phyloP scores from a whole-genome alignment of 257 asterid genomes.

The Solanum piurae region DNA sequence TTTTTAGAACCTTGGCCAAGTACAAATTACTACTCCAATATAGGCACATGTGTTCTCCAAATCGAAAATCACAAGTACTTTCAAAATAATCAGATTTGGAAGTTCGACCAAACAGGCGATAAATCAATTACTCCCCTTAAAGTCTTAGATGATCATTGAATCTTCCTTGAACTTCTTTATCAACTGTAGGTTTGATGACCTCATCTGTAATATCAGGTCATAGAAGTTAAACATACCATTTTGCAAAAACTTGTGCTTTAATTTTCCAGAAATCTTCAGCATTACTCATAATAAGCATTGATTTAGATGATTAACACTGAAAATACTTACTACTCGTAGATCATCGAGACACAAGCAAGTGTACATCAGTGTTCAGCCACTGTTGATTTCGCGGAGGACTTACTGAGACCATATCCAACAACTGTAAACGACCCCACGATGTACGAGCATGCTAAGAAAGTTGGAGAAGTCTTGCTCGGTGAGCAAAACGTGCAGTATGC shows the following conservation, averaged over 20 bases:
- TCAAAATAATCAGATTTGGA: background rate
- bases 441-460: constrained; percentile 52
- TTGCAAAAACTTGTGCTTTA: background rate
- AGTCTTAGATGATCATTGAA: background rate
- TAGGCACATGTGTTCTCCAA: background rate
- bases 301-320: background rate
- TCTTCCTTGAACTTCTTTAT: background rate
- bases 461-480: constrained; percentile 57
- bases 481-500: constrained; percentile 20
- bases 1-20: background rate
- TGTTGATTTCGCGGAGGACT: constrained; percentile 52
- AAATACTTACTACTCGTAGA: constrained; percentile 17
- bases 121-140: background rate
- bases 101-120: background rate
- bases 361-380: constrained; percentile 55
- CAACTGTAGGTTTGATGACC: background rate
- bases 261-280: background rate
- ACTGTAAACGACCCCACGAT: constrained; percentile 44
- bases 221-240: background rate
- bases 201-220: background rate
- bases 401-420: constrained; percentile 42
- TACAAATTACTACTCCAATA: background rate
- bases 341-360: constrained; percentile 63
- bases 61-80: background rate
- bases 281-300: background rate